Evolutionary conservation across 2,329 filamentous ascomycete species (phyloP).

Genomic region (Fusarium verticillioides): DNA sequence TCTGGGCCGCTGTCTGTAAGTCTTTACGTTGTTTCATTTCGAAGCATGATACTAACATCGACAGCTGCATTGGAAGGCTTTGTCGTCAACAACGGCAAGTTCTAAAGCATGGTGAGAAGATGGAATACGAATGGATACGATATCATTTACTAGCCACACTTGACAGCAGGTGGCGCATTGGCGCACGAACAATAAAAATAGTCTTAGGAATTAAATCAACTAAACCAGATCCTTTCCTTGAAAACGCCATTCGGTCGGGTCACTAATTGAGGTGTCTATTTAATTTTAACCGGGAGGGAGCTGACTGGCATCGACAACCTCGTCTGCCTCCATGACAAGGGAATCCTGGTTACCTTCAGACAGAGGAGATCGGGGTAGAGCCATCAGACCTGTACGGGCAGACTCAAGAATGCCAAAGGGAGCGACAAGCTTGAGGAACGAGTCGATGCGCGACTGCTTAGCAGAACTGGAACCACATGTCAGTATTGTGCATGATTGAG

Average conservation of each 20-base stretch:
- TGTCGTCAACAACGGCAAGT: constrained; percentile 91
- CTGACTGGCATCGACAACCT: constrained; percentile 93
- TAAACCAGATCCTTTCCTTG: constrained; percentile 43
- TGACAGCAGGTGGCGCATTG: constrained; percentile 32
- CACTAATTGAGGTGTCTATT: constrained; percentile 24
- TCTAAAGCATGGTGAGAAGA: constrained; percentile 50
- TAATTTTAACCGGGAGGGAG: constrained; percentile 84
- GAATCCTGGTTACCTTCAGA: constrained; percentile 77
- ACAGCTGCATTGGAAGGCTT: constrained; percentile 84
- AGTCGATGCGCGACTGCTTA: constrained; percentile 93
- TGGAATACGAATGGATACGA: background rate
- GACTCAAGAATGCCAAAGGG: constrained; percentile 98
- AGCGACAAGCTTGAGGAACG: constrained; percentile 93
- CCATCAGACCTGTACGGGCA: constrained; percentile 95
- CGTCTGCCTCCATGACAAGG: constrained; percentile 85
- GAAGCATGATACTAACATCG: constrained; percentile 27
- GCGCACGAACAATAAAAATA: constrained; percentile 44
- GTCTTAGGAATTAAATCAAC: constrained; percentile 44
- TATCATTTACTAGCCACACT: constrained; percentile 27
- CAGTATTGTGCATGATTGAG: constrained; percentile 25
- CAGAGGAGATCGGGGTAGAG: constrained; percentile 90
- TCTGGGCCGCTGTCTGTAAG: constrained; percentile 87
- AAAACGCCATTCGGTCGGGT: constrained; percentile 42
- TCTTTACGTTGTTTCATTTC: constrained; percentile 34
- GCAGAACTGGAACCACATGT: constrained; percentile 71